Base-by-base conservation (phyloP, 306 rosid genomes). In the Prunus mira region DNA sequence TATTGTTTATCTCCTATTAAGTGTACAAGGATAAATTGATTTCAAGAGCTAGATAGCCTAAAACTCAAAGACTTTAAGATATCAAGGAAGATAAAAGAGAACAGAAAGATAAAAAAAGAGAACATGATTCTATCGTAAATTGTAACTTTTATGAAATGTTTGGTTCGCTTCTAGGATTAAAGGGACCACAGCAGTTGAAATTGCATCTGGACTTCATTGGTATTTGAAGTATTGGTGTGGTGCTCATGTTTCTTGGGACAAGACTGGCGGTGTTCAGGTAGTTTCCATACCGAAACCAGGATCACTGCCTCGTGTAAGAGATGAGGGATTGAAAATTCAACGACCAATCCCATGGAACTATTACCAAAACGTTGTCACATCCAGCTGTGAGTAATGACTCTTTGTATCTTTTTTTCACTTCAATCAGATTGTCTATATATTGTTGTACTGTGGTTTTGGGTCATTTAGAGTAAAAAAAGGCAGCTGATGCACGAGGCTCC, bases 311-410 rank as follows among this genome's bases (percentile, higher is more conserved):
- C 86, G 14, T 76, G 65, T 94, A 38, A 84, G 88, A 79, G 86
- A 83, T 56, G 78, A 80, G 57, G 93, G 92, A 17, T 81, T 89
- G 70, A 81, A 76, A 76, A 79, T 95, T 75, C 90, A 86, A 83
- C 93, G 91, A 38, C 95, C 97, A 0, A 93, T 92, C 84, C 95
- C 93, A 20, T 88, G 92, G 98, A 92, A 92, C 80, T 95, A 92
- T 79, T 95, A 95, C 86, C 98, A 95, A 84, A 95, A 95, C 82
- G 98, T 92, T 71, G 97, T 95, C 79, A 90, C 98, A 77, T 92
- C 97, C 34, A 95, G 98, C 80, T 95, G 98, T 92, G 84, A 87
- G 97, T 87, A 71, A 22, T 70, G 45, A 79, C 56, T 79, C 74
- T 51, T 45, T 32, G 32, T 77, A 55, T 69, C 54, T 27, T 2